phyloP scores from a whole-genome alignment of 805 yeast species.

The Starmerella potacharoeniae region DNA sequence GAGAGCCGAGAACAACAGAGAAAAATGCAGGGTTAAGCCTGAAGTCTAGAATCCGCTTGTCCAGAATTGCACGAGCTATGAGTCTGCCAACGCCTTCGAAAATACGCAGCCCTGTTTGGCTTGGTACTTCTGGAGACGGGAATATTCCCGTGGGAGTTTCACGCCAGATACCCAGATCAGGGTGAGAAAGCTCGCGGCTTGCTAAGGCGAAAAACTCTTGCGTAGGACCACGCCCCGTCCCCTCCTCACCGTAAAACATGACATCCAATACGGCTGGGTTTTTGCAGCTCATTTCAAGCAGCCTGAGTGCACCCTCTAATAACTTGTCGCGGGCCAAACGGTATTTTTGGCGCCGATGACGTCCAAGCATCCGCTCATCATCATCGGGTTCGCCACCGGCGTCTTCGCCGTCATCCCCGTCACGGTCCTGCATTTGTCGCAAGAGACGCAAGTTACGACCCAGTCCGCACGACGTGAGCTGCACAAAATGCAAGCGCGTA shows the following conservation, averaged over 20 bases:
- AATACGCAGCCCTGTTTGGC: constrained; percentile 30
- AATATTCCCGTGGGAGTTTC: constrained; percentile 45
- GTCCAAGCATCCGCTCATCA: constrained; percentile 38
- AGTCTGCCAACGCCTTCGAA: constrained; percentile 69
- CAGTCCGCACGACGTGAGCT: constrained; percentile 79
- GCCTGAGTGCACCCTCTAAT: constrained; percentile 66
- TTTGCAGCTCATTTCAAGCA: constrained; percentile 62
- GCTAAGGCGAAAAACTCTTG: constrained; percentile 79
- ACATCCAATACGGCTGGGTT: constrained; percentile 76
- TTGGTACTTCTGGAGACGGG: constrained; percentile 35
- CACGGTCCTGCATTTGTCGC: constrained; percentile 48
- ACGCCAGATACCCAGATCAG: constrained; percentile 61
- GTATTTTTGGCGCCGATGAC: constrained; percentile 68
- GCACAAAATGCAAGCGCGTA: constrained; percentile 63
- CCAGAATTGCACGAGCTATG: constrained; percentile 75
- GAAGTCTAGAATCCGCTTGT: constrained; percentile 79
- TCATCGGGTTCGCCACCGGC: constrained; percentile 1
- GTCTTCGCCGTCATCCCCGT: background rate
- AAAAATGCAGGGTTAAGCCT: constrained; percentile 63
- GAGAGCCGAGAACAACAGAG: constrained; percentile 37
- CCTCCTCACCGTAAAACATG: constrained; percentile 81
- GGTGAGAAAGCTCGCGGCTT: constrained; percentile 58
- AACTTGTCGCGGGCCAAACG: constrained; percentile 60
- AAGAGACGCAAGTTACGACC: constrained; percentile 52
- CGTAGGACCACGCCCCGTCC: constrained; percentile 96